phyloP scores from a whole-genome alignment of 108 stramenopile genomes.

The Stephanodiscus minutulus region DNA sequence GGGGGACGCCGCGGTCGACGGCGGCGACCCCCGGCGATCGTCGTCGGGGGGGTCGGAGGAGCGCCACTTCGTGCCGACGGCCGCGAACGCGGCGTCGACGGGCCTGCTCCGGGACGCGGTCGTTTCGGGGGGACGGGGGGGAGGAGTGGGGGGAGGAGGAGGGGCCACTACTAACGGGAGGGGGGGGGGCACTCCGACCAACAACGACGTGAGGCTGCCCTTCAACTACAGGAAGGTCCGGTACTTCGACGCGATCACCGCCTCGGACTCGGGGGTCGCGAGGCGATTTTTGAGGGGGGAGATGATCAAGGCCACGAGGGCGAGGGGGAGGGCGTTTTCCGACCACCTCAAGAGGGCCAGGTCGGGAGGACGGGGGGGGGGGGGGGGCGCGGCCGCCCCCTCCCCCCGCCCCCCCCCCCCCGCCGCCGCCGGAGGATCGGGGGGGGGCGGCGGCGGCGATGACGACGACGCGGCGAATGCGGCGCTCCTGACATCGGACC shows the following conservation, averaged over 20 bases:
- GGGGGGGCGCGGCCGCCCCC: slow-evolving; percentile 10
- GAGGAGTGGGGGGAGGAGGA: background rate
- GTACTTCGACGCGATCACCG: slow-evolving; percentile 76
- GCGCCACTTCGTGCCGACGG: slow-evolving; percentile 38
- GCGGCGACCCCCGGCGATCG: slow-evolving; percentile 39
- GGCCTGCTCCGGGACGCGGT: slow-evolving; percentile 22
- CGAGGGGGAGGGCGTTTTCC: slow-evolving; percentile 52
- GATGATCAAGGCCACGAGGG: slow-evolving; percentile 34
- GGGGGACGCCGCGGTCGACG: slow-evolving; percentile 12
- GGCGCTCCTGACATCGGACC: slow-evolving; percentile 12
- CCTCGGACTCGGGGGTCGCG: slow-evolving; percentile 59
- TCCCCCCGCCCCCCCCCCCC: too few species aligned
- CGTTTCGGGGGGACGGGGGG: slow-evolving; percentile 8
- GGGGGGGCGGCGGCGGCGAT: background rate
- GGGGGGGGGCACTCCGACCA: too few species aligned
- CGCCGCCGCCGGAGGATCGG: too few species aligned
- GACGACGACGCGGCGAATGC: background rate
- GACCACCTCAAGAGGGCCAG: slow-evolving; percentile 56
- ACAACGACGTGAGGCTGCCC: slow-evolving; percentile 61
- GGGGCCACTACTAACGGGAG: slow-evolving; percentile 15
- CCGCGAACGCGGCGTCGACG: slow-evolving; percentile 24
- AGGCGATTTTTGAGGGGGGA: slow-evolving; percentile 60
- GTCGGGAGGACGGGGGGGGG: slow-evolving; percentile 28
- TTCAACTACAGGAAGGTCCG: slow-evolving; percentile 79
- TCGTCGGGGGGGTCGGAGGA: slow-evolving; percentile 15